Evolutionary conservation across 768 basidiomycete species (phyloP).

Genomic region (Suillus variegatus): DNA sequence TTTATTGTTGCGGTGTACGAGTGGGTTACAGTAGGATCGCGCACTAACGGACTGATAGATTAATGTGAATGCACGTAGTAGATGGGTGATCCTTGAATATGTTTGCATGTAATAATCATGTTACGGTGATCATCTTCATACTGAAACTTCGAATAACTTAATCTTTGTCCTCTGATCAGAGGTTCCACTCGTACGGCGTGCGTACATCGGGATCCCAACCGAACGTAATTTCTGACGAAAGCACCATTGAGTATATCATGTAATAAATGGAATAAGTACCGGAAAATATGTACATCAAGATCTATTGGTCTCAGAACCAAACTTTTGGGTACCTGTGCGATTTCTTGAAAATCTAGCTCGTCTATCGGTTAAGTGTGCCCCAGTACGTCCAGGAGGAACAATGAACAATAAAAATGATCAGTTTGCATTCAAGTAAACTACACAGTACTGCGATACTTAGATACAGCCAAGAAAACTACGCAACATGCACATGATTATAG

Average conservation of each 20-base stretch:
- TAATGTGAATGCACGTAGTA: not conserved
- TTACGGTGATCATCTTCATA: not conserved
- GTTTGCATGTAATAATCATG: not conserved
- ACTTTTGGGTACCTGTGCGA: not conserved
- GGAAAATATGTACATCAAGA: too few relatives aligned
- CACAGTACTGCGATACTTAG: not conserved
- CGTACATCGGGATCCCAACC: too few relatives aligned
- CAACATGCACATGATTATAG: not conserved
- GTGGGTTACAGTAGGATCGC: not conserved
- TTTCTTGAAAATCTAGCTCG: not conserved
- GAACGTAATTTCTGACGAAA: too few relatives aligned
- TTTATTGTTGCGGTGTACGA: not conserved
- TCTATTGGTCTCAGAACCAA: not conserved
- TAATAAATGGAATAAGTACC: too few relatives aligned
- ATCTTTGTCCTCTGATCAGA: too few relatives aligned
- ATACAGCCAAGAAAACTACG: not conserved
- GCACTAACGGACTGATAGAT: not conserved
- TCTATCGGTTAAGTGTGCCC: not conserved
- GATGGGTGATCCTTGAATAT: not conserved
- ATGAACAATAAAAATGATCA: not conserved
- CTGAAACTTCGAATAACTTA: not conserved
- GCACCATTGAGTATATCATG: too few relatives aligned
- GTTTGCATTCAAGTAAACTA: not conserved
- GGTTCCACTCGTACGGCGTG: too few relatives aligned
- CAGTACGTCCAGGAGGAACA: not conserved